phyloP scores from a whole-genome alignment of 1,139 yeast genomes.

The Blastobotrys apis region DNA sequence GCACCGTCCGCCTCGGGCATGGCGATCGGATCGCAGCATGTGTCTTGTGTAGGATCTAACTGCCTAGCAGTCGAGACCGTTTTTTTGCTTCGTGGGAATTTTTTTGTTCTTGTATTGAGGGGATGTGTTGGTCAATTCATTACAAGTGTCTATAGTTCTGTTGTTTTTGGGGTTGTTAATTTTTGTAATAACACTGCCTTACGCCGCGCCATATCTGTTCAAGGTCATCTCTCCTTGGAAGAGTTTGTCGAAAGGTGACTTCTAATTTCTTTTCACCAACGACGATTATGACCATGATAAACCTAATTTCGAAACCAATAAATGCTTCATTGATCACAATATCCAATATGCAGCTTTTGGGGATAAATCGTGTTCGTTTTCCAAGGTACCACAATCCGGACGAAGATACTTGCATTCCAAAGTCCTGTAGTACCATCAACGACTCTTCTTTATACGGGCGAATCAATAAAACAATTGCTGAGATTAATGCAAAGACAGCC shows the following conservation, averaged over 20 bases:
- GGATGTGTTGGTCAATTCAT: no score
- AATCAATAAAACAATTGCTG: slow-evolving; percentile 9
- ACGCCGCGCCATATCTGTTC: slow-evolving; percentile 28
- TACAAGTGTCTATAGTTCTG: no score
- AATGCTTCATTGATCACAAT: slow-evolving; percentile 59
- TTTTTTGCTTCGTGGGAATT: no score
- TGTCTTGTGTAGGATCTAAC: slow-evolving; percentile 5
- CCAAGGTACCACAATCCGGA: slow-evolving; percentile 24
- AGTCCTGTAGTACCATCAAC: slow-evolving; percentile 29
- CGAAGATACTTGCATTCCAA: slow-evolving; percentile 32
- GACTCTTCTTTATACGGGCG: slow-evolving; percentile 21
- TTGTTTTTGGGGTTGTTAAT: slow-evolving; percentile 1
- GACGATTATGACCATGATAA: slow-evolving; percentile 49
- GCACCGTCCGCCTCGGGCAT: slow-evolving; percentile 32
- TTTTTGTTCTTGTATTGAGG: no score
- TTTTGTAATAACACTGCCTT: slow-evolving; percentile 21
- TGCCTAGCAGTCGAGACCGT: neutral
- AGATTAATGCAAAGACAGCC: neutral
- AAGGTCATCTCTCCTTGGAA: slow-evolving; percentile 26
- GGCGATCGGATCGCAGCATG: slow-evolving; percentile 35
- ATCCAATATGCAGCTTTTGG: slow-evolving; percentile 47
- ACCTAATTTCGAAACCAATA: slow-evolving; percentile 51
- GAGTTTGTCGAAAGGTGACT: slow-evolving; percentile 47
- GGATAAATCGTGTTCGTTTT: slow-evolving; percentile 39
- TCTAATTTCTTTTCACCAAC: slow-evolving; percentile 34